Evolutionary conservation across 768 basidiomycete genomes (phyloP).

Genomic region (Phylloporus sp.): DNA sequence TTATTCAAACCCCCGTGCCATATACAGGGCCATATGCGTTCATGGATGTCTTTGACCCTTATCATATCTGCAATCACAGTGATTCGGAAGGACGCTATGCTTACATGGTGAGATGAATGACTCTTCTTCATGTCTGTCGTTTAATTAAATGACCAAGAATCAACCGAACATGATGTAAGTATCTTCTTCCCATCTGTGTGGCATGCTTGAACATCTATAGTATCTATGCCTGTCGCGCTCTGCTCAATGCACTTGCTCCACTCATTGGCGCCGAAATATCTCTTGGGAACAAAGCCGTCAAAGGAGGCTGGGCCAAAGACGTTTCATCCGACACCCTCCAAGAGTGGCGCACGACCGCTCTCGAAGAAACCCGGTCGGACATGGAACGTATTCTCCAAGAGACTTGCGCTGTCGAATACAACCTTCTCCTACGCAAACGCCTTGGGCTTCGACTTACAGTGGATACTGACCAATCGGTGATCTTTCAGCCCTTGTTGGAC

Average conservation of each 20-base stretch:
- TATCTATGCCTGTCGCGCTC: slow-evolving; percentile 72
- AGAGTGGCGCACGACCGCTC: slow-evolving; percentile 58
- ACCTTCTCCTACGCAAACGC: slow-evolving; percentile 69
- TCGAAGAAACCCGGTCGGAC: slow-evolving; percentile 51
- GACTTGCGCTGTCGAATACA: slow-evolving; percentile 62
- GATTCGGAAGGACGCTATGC: slow-evolving; percentile 77
- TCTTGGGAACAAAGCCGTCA: slow-evolving; percentile 42
- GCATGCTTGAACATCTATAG: slow-evolving; percentile 34
- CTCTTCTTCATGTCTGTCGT: not conserved
- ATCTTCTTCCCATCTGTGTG: not conserved
- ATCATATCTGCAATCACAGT: slow-evolving; percentile 89
- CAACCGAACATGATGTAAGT: slow-evolving; percentile 81
- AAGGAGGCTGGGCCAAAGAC: slow-evolving; percentile 61
- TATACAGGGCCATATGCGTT: slow-evolving; percentile 80
- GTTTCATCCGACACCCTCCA: slow-evolving; percentile 49
- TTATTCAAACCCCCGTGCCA: not conserved
- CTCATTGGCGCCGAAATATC: slow-evolving; percentile 81
- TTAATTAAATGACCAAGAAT: slow-evolving; percentile 35
- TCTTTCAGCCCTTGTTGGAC: slow-evolving; percentile 69
- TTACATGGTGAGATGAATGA: slow-evolving; percentile 44
- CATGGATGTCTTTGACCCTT: slow-evolving; percentile 87
- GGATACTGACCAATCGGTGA: slow-evolving; percentile 51
- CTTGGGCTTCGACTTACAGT: slow-evolving; percentile 66
- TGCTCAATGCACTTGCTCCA: slow-evolving; percentile 75
- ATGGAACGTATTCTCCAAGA: slow-evolving; percentile 59